Base-by-base conservation (phyloP, 1,284 basidiomycete species). In the Leccinum holopus region DNA sequence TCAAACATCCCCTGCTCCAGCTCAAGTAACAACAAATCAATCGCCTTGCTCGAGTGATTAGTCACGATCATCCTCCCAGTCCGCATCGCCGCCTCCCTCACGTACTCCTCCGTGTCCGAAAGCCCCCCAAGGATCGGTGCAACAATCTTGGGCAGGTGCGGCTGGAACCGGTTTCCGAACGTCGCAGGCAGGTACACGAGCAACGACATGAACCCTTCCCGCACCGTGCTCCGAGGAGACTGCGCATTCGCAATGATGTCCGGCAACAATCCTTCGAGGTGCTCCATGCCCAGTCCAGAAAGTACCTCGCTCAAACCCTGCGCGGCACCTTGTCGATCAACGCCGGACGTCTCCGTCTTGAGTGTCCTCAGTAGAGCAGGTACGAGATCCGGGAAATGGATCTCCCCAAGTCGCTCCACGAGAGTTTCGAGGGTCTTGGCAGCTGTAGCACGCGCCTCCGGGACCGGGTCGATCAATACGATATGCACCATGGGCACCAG, bases 51-150 rank as follows among this genome's bases (percentile, higher is more conserved):
- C 30, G 95, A 92, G 79, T 99, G 98, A 77, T 98, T 98, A 64
- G 90, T 91, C 66, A 99, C 94, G 69, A 99, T 92, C 96, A 99
- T 99, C 68, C 97, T 86, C 65, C 97, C 97, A n/a, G 97, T 97
- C 44, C 94, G 87, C 96, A 99, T 98, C 5, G 97, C 96, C 14
- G 97, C 96, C 66, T 98, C 95, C 54, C 95, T 85, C 6, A 96
- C 94, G 71, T 91, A 95, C 79, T 99, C 97, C 68, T 97, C 95
- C 5, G 89, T 83, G 75, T 99, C 97, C 0, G 97, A 92, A 49
- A 99, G 80, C 70, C 97, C 97, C 62, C 87, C 88, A 56, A 99
- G 83, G 70, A 99, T 97, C 0, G 97, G 97, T 9, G 91, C 82
- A 58, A 99, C 94, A 72, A 99, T 97, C 75, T 95, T 93, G 7